Percentiles rank a stretch among this genome's conserved stretches.
Evolutionary conservation across 1,139 yeast species (phyloP).

Genomic region (Debaryomyces sp.): DNA sequence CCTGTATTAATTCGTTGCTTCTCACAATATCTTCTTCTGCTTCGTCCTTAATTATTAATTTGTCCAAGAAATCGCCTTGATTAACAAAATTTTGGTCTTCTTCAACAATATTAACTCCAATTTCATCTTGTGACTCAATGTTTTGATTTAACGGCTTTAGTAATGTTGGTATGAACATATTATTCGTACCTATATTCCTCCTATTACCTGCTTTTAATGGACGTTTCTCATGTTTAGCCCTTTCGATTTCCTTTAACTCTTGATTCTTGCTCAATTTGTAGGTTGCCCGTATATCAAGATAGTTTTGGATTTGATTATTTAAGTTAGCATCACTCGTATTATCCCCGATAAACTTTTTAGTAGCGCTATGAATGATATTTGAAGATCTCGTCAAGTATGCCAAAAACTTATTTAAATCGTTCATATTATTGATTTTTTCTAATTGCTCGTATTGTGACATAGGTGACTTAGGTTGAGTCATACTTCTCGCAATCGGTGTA

Average conservation of each 20-base stretch:
- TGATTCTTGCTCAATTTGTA: slow-evolving; percentile 23
- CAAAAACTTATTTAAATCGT: slow-evolving; percentile 46
- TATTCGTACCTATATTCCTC: slow-evolving; percentile 3
- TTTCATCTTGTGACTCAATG: slow-evolving; percentile 1
- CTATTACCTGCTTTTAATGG: not conserved
- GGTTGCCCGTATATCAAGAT: slow-evolving; percentile 32
- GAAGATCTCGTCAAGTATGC: slow-evolving; percentile 44
- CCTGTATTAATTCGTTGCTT: slow-evolving; percentile 9
- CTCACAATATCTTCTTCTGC: slow-evolving; percentile 3
- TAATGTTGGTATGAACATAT: slow-evolving; percentile 20
- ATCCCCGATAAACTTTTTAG: slow-evolving; percentile 28
- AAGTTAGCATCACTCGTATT: slow-evolving; percentile 19
- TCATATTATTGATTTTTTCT: slow-evolving; percentile 43
- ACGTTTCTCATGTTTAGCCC: slow-evolving; percentile 11
- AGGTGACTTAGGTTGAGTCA: not conserved
- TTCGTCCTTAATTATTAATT: slow-evolving; percentile 13
- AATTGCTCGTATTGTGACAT: slow-evolving; percentile 32
- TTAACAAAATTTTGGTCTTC: slow-evolving; percentile 10
- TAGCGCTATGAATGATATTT: slow-evolving; percentile 44
- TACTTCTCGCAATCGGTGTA: not conserved
- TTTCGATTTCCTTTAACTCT: slow-evolving; percentile 17
- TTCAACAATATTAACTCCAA: slow-evolving; percentile 1
- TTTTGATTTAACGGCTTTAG: slow-evolving; percentile 22
- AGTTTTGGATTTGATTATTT: slow-evolving; percentile 40
- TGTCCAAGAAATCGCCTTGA: slow-evolving; percentile 12